phyloP scores from a whole-genome alignment of 1,284 basidiomycete species.

The Naganishia liquefaciens region DNA sequence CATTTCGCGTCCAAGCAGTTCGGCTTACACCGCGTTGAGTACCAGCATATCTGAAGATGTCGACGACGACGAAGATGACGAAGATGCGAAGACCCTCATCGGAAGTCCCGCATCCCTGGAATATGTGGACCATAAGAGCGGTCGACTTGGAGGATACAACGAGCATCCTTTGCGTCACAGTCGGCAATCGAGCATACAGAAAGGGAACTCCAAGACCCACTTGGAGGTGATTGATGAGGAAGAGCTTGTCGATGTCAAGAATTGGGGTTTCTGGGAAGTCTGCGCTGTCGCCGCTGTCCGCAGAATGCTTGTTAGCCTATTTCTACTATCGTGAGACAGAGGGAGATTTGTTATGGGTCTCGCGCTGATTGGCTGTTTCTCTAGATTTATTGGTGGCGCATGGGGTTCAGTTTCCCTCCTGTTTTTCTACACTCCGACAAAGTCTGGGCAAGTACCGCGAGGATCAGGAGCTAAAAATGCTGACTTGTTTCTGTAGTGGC shows the following conservation, averaged over 20 bases:
- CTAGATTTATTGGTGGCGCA: conserved; percentile 46
- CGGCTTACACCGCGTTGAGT: conserved; percentile 2
- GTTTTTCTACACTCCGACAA: conserved; percentile 44
- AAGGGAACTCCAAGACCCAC: background rate
- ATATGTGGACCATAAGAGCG: background rate
- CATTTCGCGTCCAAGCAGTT: conserved; percentile 1
- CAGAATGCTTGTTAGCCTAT: conserved; percentile 43
- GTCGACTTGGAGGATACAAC: background rate
- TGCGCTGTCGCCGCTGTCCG: conserved; percentile 43
- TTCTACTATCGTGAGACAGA: conserved; percentile 45
- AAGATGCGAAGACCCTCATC: conserved; percentile 21
- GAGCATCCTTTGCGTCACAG: background rate
- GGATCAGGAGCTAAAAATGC: background rate
- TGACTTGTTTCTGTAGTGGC: conserved; percentile 37
- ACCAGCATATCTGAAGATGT: background rate
- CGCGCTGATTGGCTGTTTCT: too few relatives aligned
- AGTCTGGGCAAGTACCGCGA: conserved; percentile 38
- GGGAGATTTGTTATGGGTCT: too few relatives aligned
- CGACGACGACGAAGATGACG: conserved; percentile 6
- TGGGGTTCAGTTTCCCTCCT: conserved; percentile 48
- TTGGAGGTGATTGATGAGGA: conserved; percentile 5
- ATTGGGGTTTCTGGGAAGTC: conserved; percentile 47
- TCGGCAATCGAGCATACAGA: background rate
- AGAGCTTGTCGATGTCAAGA: conserved; percentile 6
- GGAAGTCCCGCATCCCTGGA: conserved; percentile 17